Evolutionary conservation across 495 filamentous ascomycete genomes (phyloP), one percentile per base, ranked within the genome.

Genomic region (Penicillium ucsense): DNA sequence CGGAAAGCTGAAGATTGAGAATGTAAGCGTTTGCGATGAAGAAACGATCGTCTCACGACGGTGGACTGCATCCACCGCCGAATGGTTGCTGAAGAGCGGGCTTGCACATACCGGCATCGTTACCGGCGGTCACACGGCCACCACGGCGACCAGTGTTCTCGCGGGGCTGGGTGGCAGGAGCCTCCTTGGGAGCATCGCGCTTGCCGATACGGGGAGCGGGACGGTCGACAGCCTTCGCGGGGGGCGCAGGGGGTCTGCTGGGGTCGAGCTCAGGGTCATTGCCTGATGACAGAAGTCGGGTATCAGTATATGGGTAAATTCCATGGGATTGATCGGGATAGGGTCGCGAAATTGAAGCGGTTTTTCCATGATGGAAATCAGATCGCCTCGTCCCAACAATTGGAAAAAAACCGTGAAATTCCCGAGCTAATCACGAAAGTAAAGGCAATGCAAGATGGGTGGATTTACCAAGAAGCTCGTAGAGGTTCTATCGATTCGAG

Each of bases 231-330:
- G 87, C 84, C 76, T 85, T 86, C 41, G 85, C 79, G 62, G 89
- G 89, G 60, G 85, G 83, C 57, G 81, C 73, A 55, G 85, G 81
- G 61, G 79, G 77, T 66, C 77, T 77, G 67, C 85, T 84, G 57
- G 84, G 83, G 70, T 89, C 90, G 62, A 84, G 83, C 66, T 89
- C 87, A 65, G 85, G 83, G 70, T 94, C 87, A 73, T 95, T 95
- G 77, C 84, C 85, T 89, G 60, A 37, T 56, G 52, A 31, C 28
- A 11, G 46, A 53, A 56, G 20, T 20, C 20, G 20, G 53, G 57
- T 48, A 54, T 58, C 50, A 57, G 52, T 31, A 45, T 41, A 28
- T 38, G 52, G 46, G 48, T 10, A 12, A 28, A 37, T 49, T 48
- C 35, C 10, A 8, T 33, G 6, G 32, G 6, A 27, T 8, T 4